These are phyloP conservation scores for Xerocomus cyaneibrunnescens DNA, from an alignment of 1,284 basidiomycete genomes.

Conservation along the genomic window DNA sequence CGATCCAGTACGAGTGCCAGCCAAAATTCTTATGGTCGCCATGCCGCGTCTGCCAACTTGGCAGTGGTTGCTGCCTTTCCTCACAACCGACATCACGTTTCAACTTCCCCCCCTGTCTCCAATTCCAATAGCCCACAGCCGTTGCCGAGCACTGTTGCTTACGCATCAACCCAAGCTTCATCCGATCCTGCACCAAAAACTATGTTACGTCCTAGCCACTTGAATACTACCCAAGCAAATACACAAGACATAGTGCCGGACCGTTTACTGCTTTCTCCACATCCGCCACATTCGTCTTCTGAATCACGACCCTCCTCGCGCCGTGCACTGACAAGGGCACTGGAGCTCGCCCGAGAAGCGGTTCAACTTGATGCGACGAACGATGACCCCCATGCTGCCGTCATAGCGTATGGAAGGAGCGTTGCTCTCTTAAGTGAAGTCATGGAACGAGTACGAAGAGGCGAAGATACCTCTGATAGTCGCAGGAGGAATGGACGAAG, in stretches of 20 bases:
- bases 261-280: slow-evolving; percentile 46
- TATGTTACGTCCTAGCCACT: slow-evolving; percentile 43
- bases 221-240: slow-evolving; percentile 35
- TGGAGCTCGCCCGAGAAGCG: slow-evolving; percentile 81
- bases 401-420: slow-evolving; percentile 77
- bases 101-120: slow-evolving; percentile 36
- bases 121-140: slow-evolving; percentile 27
- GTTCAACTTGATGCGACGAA: slow-evolving; percentile 79
- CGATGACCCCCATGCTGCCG: slow-evolving; percentile 78
- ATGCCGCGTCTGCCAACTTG: slow-evolving; percentile 53
- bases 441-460: slow-evolving; percentile 81
- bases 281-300: slow-evolving; percentile 37
- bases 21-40: slow-evolving; percentile 45
- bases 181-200: slow-evolving; percentile 58
- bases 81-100: slow-evolving; percentile 47
- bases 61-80: slow-evolving; percentile 62
- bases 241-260: slow-evolving; percentile 43
- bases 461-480: slow-evolving; percentile 71
- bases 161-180: slow-evolving; percentile 37
- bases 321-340: slow-evolving; percentile 71
- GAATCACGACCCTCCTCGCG: slow-evolving; percentile 65
- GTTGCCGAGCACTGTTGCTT: slow-evolving; percentile 32
- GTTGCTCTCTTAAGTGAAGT: slow-evolving; percentile 81
- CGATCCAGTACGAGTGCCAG: slow-evolving; percentile 33
- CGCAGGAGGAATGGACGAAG: slow-evolving; percentile 58